Evolutionary conservation across 2,329 filamentous ascomycete genomes (phyloP).

Genomic region (Calonectria ilicicola): DNA sequence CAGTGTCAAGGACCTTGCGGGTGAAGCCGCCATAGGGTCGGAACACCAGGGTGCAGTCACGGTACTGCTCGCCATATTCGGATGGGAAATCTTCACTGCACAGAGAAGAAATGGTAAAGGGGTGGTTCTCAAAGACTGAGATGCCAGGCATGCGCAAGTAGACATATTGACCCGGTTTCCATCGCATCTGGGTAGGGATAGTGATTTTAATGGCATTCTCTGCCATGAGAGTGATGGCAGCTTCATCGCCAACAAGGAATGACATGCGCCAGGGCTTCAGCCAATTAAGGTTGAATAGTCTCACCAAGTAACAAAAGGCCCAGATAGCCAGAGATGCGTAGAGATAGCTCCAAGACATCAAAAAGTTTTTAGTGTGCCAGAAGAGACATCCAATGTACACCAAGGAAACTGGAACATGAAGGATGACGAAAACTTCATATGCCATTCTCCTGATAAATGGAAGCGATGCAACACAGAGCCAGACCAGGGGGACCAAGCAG

Average conservation of each 20-base stretch:
- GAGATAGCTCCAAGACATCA: conserved; percentile 91
- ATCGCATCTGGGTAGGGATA: conserved; percentile 91
- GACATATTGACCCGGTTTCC: conserved; percentile 94
- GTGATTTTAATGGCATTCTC: conserved; percentile 97
- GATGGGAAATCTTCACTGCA: conserved; percentile 95
- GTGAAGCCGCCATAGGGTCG: conserved; percentile 94
- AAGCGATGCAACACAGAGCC: conserved; percentile 88
- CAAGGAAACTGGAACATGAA: conserved; percentile 86
- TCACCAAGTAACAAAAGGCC: conserved; percentile 77
- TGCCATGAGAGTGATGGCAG: conserved; percentile 87
- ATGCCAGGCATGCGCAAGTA: conserved; percentile 96
- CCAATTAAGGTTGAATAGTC: conserved; percentile 93
- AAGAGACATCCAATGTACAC: conserved; percentile 88
- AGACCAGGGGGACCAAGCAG: conserved; percentile 82
- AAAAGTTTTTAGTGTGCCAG: conserved; percentile 95
- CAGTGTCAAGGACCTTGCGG: conserved; percentile 82
- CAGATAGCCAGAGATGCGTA: conserved; percentile 85
- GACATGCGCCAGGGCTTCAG: conserved; percentile 81
- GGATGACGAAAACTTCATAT: conserved; percentile 86
- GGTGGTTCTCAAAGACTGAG: conserved; percentile 91
- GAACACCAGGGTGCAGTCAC: conserved; percentile 92
- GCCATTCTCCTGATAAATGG: conserved; percentile 80
- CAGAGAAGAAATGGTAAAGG: conserved; percentile 93
- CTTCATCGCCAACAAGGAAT: conserved; percentile 91
- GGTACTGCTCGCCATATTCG: conserved; percentile 87